phyloP scores from a whole-genome alignment of 176 grass and related monocot genomes.

The Melocanna baccifera region DNA sequence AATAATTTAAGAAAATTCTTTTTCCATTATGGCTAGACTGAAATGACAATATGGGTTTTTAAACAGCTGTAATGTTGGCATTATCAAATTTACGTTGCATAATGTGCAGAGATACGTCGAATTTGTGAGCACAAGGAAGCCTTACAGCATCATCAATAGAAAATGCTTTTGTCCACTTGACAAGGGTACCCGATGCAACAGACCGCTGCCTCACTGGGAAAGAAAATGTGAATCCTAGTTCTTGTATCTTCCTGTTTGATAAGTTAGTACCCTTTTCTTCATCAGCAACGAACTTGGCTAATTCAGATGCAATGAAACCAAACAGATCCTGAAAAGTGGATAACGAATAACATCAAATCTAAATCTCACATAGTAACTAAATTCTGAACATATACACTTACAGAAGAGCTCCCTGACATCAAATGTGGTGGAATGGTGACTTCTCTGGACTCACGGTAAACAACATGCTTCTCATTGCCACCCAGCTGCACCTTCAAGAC shows the following conservation, averaged over 20 bases:
- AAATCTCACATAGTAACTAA: background rate
- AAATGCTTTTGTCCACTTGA: conserved; percentile 95
- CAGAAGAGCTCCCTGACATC: conserved; percentile 68
- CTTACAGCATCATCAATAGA: conserved; percentile 76
- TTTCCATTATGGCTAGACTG: background rate
- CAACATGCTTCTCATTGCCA: conserved; percentile 48
- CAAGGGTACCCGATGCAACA: conserved; percentile 62
- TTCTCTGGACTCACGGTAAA: conserved; percentile 46
- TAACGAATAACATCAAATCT: background rate
- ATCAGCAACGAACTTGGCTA: conserved; percentile 60
- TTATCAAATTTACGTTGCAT: background rate
- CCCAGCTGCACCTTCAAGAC: conserved; percentile 62
- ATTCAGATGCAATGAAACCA: conserved; percentile 71
- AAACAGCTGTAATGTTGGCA: background rate
- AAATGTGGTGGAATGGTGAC: conserved; percentile 52
- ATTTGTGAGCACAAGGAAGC: background rate
- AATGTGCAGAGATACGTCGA: background rate
- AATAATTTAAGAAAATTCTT: background rate
- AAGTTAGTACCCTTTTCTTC: conserved; percentile 40
- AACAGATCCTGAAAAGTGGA: conserved; percentile 60
- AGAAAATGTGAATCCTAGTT: conserved; percentile 90
- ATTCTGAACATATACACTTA: conserved; percentile 24
- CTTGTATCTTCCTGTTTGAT: conserved; percentile 40
- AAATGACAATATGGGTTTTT: background rate
- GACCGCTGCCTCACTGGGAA: conserved; percentile 86